Conservation (phyloP, 108 stramenopile species). For the Epithemia pelagica region DNA sequence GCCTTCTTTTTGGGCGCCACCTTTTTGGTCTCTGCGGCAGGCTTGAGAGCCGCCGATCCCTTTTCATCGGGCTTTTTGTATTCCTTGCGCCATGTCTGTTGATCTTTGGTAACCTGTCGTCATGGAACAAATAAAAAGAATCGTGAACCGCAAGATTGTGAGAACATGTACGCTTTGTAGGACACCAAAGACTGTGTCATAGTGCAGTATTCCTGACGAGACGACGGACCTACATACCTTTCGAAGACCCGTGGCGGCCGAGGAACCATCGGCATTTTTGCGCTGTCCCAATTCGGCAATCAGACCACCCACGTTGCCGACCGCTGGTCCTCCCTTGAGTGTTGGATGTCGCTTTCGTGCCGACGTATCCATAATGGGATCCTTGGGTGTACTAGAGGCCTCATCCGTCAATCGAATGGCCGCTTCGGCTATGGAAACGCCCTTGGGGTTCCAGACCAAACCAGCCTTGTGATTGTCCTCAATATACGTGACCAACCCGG, state of each 20-base stretch:
- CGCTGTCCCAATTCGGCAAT: slow-evolving; percentile 68
- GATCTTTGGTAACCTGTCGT: slow-evolving; percentile 63
- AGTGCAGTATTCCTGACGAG: neutral
- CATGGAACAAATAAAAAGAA: neutral
- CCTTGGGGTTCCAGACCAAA: slow-evolving; percentile 81
- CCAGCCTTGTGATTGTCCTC: slow-evolving; percentile 89
- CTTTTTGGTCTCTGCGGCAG: slow-evolving; percentile 1
- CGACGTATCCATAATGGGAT: neutral
- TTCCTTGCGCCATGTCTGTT: slow-evolving; percentile 95
- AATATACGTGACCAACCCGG: slow-evolving; percentile 77
- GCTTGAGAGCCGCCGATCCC: slow-evolving; percentile 12
- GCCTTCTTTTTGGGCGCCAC: slow-evolving; percentile 26
- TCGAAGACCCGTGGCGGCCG: slow-evolving; percentile 87
- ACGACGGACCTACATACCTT: slow-evolving; percentile 50
- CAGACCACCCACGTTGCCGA: slow-evolving; percentile 48
- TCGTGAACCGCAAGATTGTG: neutral
- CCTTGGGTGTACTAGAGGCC: slow-evolving; percentile 3
- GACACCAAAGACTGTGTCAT: neutral
- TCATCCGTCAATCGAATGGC: slow-evolving; percentile 37
- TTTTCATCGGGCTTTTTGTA: slow-evolving; percentile 57
- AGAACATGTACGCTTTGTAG: neutral
- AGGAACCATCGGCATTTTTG: slow-evolving; percentile 58
- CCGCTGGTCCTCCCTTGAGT: slow-evolving; percentile 14
- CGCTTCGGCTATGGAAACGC: slow-evolving; percentile 69
- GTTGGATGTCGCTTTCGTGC: slow-evolving; percentile 13